Percentiles rank a stretch among this genome's conserved stretches.
These are phyloP conservation scores for Adiantum capillusveneris DNA, from an alignment of 75 land plant genomes.

Conservation along the genomic window DNA sequence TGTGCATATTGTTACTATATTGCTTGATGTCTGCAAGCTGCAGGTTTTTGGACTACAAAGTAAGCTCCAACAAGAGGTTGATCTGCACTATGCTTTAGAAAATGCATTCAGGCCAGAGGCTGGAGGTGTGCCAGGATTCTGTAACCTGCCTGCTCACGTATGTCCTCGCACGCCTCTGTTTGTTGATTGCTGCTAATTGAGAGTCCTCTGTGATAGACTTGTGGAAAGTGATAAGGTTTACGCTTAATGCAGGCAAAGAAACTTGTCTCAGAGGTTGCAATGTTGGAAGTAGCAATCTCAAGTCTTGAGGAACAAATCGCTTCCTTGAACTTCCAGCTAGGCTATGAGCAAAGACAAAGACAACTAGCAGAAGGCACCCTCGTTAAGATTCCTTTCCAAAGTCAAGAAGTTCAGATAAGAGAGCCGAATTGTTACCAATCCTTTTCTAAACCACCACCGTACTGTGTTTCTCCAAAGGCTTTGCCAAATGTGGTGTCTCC, in stretches of 20 bases:
- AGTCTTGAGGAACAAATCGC: slow-evolving; percentile 55
- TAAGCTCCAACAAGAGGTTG: slow-evolving; percentile 49
- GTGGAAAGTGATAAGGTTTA: neutral
- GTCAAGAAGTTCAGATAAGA: neutral
- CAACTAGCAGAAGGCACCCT: slow-evolving; percentile 42
- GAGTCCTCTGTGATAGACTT: neutral
- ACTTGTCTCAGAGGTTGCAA: slow-evolving; percentile 48
- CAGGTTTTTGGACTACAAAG: slow-evolving; percentile 55
- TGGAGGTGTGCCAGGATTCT: slow-evolving; percentile 19
- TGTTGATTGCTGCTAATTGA: neutral
- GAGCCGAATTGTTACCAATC: neutral
- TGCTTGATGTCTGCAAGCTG: neutral
- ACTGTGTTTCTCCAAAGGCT: too few species aligned
- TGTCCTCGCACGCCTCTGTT: neutral
- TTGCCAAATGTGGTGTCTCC: too few species aligned
- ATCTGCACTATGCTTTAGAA: slow-evolving; percentile 47
- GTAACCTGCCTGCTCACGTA: slow-evolving; percentile 55
- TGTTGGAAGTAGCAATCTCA: slow-evolving; percentile 44
- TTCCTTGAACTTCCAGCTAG: slow-evolving; percentile 48
- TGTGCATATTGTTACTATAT: too few species aligned
- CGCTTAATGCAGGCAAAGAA: slow-evolving; percentile 32
- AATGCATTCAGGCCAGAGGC: slow-evolving; percentile 41
- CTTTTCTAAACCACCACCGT: too few species aligned
- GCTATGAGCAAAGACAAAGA: slow-evolving; percentile 66
- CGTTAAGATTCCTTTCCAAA: neutral